Base-by-base conservation (phyloP, 139 green algal genomes). In the Chlamydomonas incerta region DNA sequence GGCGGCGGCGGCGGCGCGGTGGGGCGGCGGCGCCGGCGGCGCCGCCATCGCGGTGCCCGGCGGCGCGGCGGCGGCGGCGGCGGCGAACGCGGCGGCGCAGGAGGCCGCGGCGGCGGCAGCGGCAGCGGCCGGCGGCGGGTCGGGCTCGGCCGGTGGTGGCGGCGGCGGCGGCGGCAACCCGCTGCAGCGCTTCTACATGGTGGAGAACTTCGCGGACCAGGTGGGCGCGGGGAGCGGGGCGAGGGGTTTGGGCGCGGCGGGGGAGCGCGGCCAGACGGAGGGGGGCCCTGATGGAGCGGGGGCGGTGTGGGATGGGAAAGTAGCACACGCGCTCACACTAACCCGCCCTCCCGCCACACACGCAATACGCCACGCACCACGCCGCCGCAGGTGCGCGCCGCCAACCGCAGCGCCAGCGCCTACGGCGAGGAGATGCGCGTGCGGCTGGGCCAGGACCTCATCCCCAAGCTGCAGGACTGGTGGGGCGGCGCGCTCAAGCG, bases 381-480 rank as follows among this genome's bases (percentile, higher is more conserved):
- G 8, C 31, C 29, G n/a, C 47, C 17, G 4, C 4, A 87, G 82
- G 46, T 87, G 58, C 60, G 73, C 15, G 31, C 63, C 34, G 83
- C 73, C 47, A 88, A 88, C 58, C 47, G 57, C 62, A 35, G 29
- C 34, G 83, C 83, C 29, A 20, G 47, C 21, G 47, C 31, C 26
- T 34, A 74, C 3, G 63, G 72, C 2, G 63, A 62, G 50, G 72
- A 88, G 57, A 74, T 88, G 41, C 73, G 83, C 3, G 65, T 83
- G 31, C 52, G 62, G 47, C 83, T 88, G 62, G 83, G 83, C 18
- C 83, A 88, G 83, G 83, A 88, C 50, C 60, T 81, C 60, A 88
- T 88, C 28, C 83, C 83, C 60, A 88, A 88, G 68, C 33, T 88
- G 31, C 73, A 88, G 83, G 73, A 77, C 73, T 88, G 83, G 83